phyloP scores from a whole-genome alignment of 192 early-diverging fungal genomes.

The Entomortierella beljakovae region DNA sequence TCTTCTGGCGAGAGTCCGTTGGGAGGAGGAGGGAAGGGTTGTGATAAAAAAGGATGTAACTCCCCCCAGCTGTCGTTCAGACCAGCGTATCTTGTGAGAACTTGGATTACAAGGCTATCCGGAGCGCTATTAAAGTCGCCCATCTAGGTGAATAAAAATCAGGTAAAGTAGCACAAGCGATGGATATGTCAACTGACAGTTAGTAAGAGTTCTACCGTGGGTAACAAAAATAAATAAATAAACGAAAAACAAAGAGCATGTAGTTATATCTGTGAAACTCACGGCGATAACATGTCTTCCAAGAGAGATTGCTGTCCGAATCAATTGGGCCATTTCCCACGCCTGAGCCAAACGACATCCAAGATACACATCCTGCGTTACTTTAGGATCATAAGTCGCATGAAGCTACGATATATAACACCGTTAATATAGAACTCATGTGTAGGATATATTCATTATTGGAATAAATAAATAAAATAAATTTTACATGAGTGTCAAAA shows the following conservation, averaged over 20 bases:
- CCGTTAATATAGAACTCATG: neutral
- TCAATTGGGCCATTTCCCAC: conserved; percentile 59
- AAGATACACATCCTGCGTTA: conserved; percentile 51
- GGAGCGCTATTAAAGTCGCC: conserved; percentile 67
- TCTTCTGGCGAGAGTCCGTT: conserved; percentile 16
- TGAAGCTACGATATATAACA: conserved; percentile 50
- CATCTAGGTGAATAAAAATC: conserved; percentile 37
- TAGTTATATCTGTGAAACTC: too few relatives aligned
- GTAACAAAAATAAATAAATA: too few relatives aligned
- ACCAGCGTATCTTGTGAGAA: conserved; percentile 56
- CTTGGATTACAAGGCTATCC: conserved; percentile 43
- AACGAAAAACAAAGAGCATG: too few relatives aligned
- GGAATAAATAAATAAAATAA: too few relatives aligned
- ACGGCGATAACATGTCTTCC: conserved; percentile 66
- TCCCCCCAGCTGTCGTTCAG: conserved; percentile 62
- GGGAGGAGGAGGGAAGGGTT: neutral
- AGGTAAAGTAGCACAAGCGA: neutral
- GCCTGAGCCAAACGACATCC: conserved; percentile 59
- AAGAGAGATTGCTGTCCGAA: conserved; percentile 52
- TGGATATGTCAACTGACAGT: neutral
- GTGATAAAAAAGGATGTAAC: conserved; percentile 20
- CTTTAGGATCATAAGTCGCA: conserved; percentile 58
- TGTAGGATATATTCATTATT: too few relatives aligned
- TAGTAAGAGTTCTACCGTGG: neutral
- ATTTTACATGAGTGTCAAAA: conserved; percentile 68